phyloP scores from a whole-genome alignment of 257 asterid genomes.

The Petunia secreta region DNA sequence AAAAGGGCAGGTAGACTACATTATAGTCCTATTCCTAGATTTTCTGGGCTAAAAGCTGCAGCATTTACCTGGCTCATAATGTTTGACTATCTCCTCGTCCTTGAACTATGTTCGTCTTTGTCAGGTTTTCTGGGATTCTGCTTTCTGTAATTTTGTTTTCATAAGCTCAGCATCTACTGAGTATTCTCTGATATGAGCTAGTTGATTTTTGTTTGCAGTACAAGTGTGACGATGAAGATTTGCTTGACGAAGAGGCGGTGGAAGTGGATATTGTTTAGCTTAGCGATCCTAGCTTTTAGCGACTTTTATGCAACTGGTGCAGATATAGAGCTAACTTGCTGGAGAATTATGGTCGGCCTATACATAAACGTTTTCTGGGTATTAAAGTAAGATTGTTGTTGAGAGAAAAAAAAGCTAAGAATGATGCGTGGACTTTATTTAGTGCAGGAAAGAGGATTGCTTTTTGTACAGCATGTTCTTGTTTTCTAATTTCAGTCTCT shows the following conservation, averaged over 20 bases:
- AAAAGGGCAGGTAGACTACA: neutral
- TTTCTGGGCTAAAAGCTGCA: neutral
- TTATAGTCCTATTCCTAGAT: neutral
- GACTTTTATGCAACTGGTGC: neutral
- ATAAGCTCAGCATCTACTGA: neutral
- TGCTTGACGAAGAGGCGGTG: conserved; percentile 58
- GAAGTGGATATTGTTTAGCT: conserved; percentile 71
- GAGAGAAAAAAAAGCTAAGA: neutral
- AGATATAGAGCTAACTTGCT: neutral
- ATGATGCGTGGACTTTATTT: neutral
- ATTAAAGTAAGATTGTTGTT: neutral
- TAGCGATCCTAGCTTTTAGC: neutral
- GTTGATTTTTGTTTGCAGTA: conserved; percentile 58
- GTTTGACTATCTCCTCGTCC: neutral
- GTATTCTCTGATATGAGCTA: conserved; percentile 27
- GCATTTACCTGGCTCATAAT: neutral
- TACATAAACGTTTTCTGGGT: neutral
- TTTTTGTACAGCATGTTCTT: neutral
- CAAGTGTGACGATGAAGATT: conserved; percentile 57
- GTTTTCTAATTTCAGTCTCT: neutral
- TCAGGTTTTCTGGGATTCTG: neutral
- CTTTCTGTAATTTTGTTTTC: neutral
- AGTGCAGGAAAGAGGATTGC: neutral
- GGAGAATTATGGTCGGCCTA: neutral
- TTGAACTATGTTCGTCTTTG: neutral